A percentile compares a stretch with the other conserved stretches of the same genome.
Conservation (phyloP, 805 yeast species). For the Priceomyces carsonii region DNA sequence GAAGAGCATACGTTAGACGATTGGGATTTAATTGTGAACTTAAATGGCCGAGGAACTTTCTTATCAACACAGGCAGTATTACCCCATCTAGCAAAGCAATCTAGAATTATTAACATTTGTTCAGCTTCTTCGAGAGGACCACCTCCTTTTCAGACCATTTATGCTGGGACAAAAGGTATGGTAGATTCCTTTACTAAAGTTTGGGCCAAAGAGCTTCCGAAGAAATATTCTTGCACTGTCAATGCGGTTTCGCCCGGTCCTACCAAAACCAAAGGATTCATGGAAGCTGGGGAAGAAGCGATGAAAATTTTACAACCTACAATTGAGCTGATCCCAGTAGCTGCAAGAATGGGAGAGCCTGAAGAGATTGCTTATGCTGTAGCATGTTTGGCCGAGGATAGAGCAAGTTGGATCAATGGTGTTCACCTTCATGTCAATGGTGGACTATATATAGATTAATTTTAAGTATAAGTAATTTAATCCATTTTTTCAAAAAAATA, state of each 20-base stretch:
- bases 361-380: constrained; percentile 18
- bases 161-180: constrained; percentile 16
- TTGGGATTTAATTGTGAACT: constrained; percentile 1
- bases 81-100: constrained; percentile 4
- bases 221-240: constrained; percentile 12
- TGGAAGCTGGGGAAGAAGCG: constrained; percentile 11
- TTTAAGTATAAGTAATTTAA: no score
- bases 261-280: constrained; percentile 14
- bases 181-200: constrained; percentile 13
- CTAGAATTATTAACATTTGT: constrained; percentile 4
- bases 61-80: constrained; percentile 1
- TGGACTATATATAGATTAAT: constrained; percentile 8
- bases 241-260: constrained; percentile 15
- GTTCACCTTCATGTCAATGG: constrained; percentile 15
- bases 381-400: constrained; percentile 13
- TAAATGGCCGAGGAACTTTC: constrained; percentile 1
- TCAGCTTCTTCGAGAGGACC: constrained; percentile 3
- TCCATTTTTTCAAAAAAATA: no score
- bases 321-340: constrained; percentile 14
- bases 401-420: constrained; percentile 16
- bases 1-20: constrained; percentile 4
- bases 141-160: constrained; percentile 5
- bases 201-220: constrained; percentile 16
- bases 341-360: constrained; percentile 16
- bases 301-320: constrained; percentile 9